Percentiles rank a stretch among this genome's conserved stretches.
Evolutionary conservation across 805 yeast genomes (phyloP).

Genomic region (Metschnikowia anglica): DNA sequence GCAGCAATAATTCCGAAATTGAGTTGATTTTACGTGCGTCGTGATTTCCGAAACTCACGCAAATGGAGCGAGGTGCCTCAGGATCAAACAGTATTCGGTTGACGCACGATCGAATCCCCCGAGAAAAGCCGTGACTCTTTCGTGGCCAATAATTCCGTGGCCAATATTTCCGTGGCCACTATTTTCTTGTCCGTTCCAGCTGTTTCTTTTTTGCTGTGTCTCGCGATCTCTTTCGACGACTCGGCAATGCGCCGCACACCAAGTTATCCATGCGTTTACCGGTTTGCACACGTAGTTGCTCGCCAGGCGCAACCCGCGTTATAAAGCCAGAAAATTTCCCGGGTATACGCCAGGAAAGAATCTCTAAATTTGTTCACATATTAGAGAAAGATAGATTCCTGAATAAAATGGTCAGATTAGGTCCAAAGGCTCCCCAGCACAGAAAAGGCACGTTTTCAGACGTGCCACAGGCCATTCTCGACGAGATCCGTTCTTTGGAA

Average conservation of each 20-base stretch:
- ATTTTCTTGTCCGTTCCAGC: not conserved
- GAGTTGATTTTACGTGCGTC: not conserved
- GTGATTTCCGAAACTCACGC: not conserved
- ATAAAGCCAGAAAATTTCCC: constrained; percentile 12
- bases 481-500: constrained; percentile 59
- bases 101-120: too few relatives aligned
- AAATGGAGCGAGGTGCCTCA: too few relatives aligned
- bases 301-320: constrained; percentile 9
- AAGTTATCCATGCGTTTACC: constrained; percentile 7
- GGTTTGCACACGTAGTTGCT: constrained; percentile 12
- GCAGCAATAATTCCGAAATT: not conserved
- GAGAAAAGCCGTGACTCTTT: too few relatives aligned
- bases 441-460: constrained; percentile 65
- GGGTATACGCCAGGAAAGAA: not conserved
- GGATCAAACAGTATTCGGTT: too few relatives aligned
- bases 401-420: constrained; percentile 68
- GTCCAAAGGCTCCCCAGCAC: constrained; percentile 79
- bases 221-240: not conserved
- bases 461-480: constrained; percentile 61
- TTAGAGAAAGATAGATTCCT: not conserved
- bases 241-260: not conserved
- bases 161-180: too few relatives aligned
- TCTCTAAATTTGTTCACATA: not conserved
- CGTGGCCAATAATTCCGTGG: too few relatives aligned
- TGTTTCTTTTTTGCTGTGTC: not conserved